Conservation (phyloP, 345 rosid species). For the Passiflora organensis region DNA sequence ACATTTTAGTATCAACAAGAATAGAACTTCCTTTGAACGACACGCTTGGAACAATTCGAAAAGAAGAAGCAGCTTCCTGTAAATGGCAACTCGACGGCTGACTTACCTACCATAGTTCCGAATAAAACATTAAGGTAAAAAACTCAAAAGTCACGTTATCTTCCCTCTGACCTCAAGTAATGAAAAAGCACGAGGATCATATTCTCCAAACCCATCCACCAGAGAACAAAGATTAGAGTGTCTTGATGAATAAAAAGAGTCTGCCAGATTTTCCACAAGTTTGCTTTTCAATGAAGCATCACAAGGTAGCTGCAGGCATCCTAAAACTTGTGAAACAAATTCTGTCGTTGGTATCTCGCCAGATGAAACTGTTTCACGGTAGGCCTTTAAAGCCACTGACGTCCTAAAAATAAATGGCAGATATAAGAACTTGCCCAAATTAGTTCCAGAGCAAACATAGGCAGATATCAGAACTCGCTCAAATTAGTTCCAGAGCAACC, state of each 20-base stretch:
- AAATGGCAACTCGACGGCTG: conserved; percentile 5
- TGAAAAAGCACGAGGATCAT: conserved; percentile 90
- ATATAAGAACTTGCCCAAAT: conserved; percentile 11
- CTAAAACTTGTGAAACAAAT: conserved; percentile 75
- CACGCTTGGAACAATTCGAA: conserved; percentile 55
- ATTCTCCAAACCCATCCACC: conserved; percentile 93
- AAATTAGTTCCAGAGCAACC: not conserved
- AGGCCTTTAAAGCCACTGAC: conserved; percentile 57
- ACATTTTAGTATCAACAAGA: conserved; percentile 49
- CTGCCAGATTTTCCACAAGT: conserved; percentile 62
- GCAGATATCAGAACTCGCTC: conserved; percentile 7
- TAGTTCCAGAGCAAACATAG: not conserved
- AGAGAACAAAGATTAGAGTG: conserved; percentile 51
- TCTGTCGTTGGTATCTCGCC: conserved; percentile 66
- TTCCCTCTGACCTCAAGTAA: conserved; percentile 62
- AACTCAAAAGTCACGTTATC: not conserved
- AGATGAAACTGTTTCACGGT: conserved; percentile 62
- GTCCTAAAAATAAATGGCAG: conserved; percentile 45
- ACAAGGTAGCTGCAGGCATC: conserved; percentile 75
- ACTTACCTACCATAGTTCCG: conserved; percentile 4
- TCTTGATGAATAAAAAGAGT: conserved; percentile 43
- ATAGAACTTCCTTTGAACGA: conserved; percentile 62
- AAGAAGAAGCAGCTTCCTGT: conserved; percentile 83
- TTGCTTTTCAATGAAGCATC: conserved; percentile 55
- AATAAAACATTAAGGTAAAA: conserved; percentile 3